Evolutionary conservation across 495 filamentous ascomycete species (phyloP), one percentile per base, ranked within the genome.

Genomic region (Glutinoglossum americanum): DNA sequence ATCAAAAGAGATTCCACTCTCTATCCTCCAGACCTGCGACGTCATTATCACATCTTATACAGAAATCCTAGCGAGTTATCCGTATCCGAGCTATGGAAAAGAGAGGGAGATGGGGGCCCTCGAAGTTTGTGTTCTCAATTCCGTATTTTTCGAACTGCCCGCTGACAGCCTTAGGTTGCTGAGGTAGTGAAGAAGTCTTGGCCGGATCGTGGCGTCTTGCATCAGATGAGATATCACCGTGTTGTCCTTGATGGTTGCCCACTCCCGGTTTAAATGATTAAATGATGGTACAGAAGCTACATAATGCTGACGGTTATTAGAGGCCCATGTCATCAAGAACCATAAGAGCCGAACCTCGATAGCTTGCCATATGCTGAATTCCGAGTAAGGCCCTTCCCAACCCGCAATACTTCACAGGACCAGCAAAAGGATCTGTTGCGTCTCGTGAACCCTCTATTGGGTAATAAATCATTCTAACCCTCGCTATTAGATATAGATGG

Each of bases 321-420:
- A 83, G 62, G 77, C 73, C 0, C 80, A 83, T 56, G 61, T 62
- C 0, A 86, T 86, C 63, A 84, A 82, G 53, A 85, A 85, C 59
- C 65, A 70, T 25, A 51, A 63, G 4, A 62, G 64, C 0, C 63
- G 66, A 44, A 77, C 75, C 3, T 76, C 74, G 0, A 65, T 73
- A 0, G 77, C 79, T 3, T 80, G 80, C 57, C 64, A 74, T 9
- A 71, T 65, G 3, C 64, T 88, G 0, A 69, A 67, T 47, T 75
- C 71, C 0, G 66, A 71, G 13, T 69, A 45, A 23, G 41, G 17
- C 11, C 10, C 27, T 7, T 2, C 37, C 37, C 6, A 41, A 2
- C 15, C 15, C 37, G 15, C 19, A 17, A 6, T 21, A 39, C 13
- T 39, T 13, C 15, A 39, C 15, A 17, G n/a, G n/a, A n/a, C n/a